A percentile compares a stretch with the other conserved stretches of the same genome.
These are phyloP conservation scores for Leishmania amazonensis DNA, from an alignment of 208 protist species.

Conservation along the genomic window DNA sequence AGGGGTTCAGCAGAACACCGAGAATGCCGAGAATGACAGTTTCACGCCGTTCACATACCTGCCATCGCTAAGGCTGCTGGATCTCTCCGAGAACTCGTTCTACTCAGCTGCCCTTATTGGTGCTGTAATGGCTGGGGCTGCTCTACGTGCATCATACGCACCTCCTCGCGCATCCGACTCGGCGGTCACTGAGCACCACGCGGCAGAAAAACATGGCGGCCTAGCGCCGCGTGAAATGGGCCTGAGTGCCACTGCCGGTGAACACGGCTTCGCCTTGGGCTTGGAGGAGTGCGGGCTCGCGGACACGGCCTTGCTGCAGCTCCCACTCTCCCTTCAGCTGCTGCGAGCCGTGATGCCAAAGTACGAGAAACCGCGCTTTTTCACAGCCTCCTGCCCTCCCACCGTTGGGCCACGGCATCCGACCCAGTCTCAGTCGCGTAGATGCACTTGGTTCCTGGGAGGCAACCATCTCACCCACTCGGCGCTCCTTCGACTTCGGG, in stretches of 20 bases:
- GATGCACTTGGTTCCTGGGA: slow-evolving; percentile 19
- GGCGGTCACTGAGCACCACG: background rate
- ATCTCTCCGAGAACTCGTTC: slow-evolving; percentile 24
- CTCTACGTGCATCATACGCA: background rate
- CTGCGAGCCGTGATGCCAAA: background rate
- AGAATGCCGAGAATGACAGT: background rate
- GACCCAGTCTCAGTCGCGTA: too few species aligned
- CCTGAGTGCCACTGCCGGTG: background rate
- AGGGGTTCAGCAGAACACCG: background rate
- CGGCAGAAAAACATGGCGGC: background rate
- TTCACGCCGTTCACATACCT: background rate
- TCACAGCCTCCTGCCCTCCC: background rate
- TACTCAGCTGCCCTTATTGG: slow-evolving; percentile 1
- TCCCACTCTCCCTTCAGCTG: background rate
- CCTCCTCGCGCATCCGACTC: background rate
- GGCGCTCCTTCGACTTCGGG: slow-evolving; percentile 11
- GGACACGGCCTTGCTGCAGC: slow-evolving; percentile 4
- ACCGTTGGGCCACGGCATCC: background rate
- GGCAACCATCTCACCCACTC: slow-evolving; percentile 13
- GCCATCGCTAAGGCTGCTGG: slow-evolving; percentile 9
- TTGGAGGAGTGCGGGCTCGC: slow-evolving; percentile 16
- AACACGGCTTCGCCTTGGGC: background rate
- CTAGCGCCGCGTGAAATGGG: background rate
- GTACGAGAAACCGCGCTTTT: background rate
- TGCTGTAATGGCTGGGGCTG: slow-evolving; percentile 5